These are phyloP conservation scores for Micractinium sp. DNA, from an alignment of 139 green algal species.

Conservation along the genomic window DNA sequence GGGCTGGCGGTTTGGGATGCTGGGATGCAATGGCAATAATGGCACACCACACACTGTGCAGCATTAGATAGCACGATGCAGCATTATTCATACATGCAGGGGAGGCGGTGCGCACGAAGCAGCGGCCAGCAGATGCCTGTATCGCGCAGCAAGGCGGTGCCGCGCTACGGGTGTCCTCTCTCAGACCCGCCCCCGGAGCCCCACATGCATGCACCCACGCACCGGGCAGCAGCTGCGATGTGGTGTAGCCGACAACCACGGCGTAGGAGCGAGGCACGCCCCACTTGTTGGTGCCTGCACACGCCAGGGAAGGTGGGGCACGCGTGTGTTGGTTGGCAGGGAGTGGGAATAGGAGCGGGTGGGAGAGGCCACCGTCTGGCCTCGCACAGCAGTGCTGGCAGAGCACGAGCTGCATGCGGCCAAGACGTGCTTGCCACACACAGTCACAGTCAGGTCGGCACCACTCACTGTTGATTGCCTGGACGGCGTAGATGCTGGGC, in stretches of 20 bases:
- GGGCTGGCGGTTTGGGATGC: background rate
- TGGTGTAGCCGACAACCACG: slow-evolving; percentile 30
- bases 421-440: too few relatives aligned
- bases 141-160: background rate
- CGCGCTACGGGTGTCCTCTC: too few relatives aligned
- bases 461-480: too few relatives aligned
- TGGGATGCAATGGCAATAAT: too few relatives aligned
- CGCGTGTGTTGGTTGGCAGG: background rate
- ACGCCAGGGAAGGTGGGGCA: background rate
- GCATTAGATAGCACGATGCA: too few relatives aligned
- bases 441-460: too few relatives aligned
- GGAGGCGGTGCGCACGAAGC: too few relatives aligned
- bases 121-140: background rate
- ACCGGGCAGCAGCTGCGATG: slow-evolving; percentile 31
- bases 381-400: background rate
- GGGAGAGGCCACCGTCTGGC: background rate
- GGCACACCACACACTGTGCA: too few relatives aligned
- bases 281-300: slow-evolving; percentile 8
- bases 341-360: background rate
- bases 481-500: too few relatives aligned
- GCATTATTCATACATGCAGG: too few relatives aligned
- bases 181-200: too few relatives aligned
- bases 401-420: too few relatives aligned
- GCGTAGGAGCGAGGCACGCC: slow-evolving; percentile 30
- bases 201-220: background rate